Conservation (phyloP, 257 asterid genomes). For the Haberlea rhodopensis region DNA sequence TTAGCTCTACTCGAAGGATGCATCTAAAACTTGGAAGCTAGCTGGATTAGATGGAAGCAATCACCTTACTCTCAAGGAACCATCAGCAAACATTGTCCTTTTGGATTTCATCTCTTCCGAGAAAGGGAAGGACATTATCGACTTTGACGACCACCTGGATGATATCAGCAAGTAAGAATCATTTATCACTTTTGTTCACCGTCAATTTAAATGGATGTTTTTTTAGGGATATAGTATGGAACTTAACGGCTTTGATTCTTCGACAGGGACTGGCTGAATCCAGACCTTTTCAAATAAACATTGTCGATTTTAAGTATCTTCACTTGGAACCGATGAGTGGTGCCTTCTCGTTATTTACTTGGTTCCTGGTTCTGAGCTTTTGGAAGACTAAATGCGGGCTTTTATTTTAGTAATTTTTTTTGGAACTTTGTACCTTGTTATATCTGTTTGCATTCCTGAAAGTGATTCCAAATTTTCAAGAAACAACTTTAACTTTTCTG, state of each 20-base stretch:
- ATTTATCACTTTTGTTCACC: slow-evolving; percentile 5
- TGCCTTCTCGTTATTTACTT: slow-evolving; percentile 3
- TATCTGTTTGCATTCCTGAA: background rate
- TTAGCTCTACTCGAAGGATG: slow-evolving; percentile 79
- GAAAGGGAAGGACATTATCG: slow-evolving; percentile 73
- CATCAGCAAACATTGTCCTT: slow-evolving; percentile 78
- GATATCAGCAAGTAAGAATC: slow-evolving; percentile 80
- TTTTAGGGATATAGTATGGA: background rate
- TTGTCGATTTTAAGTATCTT: slow-evolving; percentile 8
- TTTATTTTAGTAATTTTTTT: background rate
- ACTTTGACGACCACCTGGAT: slow-evolving; percentile 94
- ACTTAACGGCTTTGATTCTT: slow-evolving; percentile 14
- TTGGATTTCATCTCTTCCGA: slow-evolving; percentile 74
- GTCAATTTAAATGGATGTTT: background rate
- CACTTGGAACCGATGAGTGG: background rate
- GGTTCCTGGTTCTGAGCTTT: slow-evolving; percentile 8
- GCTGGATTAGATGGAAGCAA: slow-evolving; percentile 59
- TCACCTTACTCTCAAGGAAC: slow-evolving; percentile 65
- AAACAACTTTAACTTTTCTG: no score
- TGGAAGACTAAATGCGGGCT: background rate
- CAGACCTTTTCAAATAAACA: slow-evolving; percentile 58
- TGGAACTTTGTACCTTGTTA: background rate
- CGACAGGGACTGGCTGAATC: slow-evolving; percentile 80
- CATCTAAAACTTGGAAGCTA: slow-evolving; percentile 82
- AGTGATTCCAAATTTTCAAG: no score